Base-by-base conservation (phyloP, 768 basidiomycete species). In the Pulveroboletus sp. region DNA sequence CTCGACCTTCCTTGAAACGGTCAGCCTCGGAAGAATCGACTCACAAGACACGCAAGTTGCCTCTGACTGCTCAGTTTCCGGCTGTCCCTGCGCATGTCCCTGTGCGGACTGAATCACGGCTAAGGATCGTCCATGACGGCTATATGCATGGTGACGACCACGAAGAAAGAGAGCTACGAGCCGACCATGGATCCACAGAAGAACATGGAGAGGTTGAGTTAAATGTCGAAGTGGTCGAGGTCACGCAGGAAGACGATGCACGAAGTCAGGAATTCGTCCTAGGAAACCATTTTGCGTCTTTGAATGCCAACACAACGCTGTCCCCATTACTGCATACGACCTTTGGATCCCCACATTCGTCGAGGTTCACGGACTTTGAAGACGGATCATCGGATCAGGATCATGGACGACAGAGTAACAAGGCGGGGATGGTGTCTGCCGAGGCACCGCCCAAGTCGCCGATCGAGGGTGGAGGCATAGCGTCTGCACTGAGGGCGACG, bases 281-380 rank as follows among this genome's bases (percentile, higher is more conserved):
- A 6, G 24, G 25, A 19, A 45, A 43, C 33, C 36, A 44, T 3
- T 14, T 48, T 34, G 32, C 38, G 20, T 41, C 56, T 17, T 6
- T 38, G 38, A 50, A 50, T 36, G 3, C 19, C 31, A 50, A 56
- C 45, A 21, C 14, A 32, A 27, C 54, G 29, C 38, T 67, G 1
- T 72, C 73, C 8, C 74, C 75, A 16, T 47, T 75, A 8, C 56
- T 75, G 35, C 73, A 75, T 57, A 67, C 74, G 27, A 64, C 64
- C 9, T 76, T 77, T 56, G 65, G 69, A 36, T 74, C 74, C 14
- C 74, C 72, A 4, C 53, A 62, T 52, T 64, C 69, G 16, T 64
- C 63, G 31, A 51, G 59, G 49, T 61, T 56, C 40, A 65, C 67
- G 25, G 65, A 69, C 20, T 16, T 47, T 12, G 67, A 67, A 34